Evolutionary conservation across 495 filamentous ascomycete genomes (phyloP).

Genomic region (Durotheca rogersii): DNA sequence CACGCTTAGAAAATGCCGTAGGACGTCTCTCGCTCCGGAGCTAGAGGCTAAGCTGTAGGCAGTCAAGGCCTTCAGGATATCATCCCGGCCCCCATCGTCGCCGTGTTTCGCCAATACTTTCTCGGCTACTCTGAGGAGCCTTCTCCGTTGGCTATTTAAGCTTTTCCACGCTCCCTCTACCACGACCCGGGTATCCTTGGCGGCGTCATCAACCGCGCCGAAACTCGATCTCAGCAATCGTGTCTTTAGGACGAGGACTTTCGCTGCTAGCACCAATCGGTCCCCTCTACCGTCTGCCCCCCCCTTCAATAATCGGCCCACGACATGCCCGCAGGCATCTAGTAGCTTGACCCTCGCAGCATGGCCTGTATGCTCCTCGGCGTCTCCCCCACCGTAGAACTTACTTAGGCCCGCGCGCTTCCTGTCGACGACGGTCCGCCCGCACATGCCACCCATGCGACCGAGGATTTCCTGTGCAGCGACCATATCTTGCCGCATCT

Average conservation of each 20-base stretch:
- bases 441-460: conserved; percentile 75
- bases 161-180: conserved; percentile 64
- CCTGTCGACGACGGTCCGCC: conserved; percentile 66
- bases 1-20: conserved; percentile 78
- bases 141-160: conserved; percentile 58
- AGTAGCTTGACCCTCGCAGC: conserved; percentile 45
- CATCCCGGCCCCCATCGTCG: conserved; percentile 44
- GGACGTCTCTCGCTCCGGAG: conserved; percentile 75
- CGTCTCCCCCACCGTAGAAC: conserved; percentile 42
- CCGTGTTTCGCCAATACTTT: conserved; percentile 59
- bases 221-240: conserved; percentile 67
- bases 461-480: conserved; percentile 67
- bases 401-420: conserved; percentile 63
- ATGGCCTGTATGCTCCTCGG: conserved; percentile 19
- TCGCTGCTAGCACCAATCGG: conserved; percentile 68
- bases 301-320: conserved; percentile 52
- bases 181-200: conserved; percentile 44
- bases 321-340: conserved; percentile 40
- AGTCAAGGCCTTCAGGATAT: conserved; percentile 68
- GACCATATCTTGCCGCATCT: conserved; percentile 79
- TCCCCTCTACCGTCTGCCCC: conserved; percentile 42
- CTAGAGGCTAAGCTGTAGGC: conserved; percentile 83
- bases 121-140: conserved; percentile 66
- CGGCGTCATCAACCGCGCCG: conserved; percentile 36
- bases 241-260: conserved; percentile 77